Evolutionary conservation across 495 filamentous ascomycete species (phyloP).

Genomic region (Cenococcum geophilum): DNA sequence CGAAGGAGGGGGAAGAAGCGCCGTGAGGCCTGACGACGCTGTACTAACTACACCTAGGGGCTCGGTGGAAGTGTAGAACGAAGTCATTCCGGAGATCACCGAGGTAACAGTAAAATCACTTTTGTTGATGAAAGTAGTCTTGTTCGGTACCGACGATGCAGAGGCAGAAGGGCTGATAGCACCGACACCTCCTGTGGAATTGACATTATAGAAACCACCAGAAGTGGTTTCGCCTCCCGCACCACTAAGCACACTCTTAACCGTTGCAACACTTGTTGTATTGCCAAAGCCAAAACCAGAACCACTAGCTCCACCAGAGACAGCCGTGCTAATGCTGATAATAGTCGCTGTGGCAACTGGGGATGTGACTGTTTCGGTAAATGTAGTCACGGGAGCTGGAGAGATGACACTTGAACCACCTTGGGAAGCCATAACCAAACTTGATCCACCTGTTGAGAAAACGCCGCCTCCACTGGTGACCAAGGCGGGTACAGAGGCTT

Average conservation of each 20-base stretch:
- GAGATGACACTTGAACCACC: neutral
- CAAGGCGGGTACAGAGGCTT: constrained; percentile 6
- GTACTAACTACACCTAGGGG: too few species aligned
- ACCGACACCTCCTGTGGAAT: constrained; percentile 10
- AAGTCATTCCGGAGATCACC: too few species aligned
- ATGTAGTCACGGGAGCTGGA: neutral
- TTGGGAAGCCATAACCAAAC: neutral
- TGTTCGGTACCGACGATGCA: neutral
- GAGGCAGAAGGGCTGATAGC: constrained; percentile 1
- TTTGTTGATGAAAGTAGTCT: too few species aligned
- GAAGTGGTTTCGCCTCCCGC: neutral
- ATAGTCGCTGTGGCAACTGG: neutral
- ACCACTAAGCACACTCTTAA: neutral
- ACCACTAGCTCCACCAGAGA: neutral
- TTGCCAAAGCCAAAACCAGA: neutral
- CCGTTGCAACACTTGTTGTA: neutral
- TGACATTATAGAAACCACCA: neutral
- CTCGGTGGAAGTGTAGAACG: too few species aligned
- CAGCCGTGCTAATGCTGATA: constrained; percentile 7
- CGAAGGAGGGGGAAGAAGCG: too few species aligned
- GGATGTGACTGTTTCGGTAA: constrained; percentile 6
- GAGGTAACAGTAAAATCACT: too few species aligned
- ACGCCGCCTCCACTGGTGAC: constrained; percentile 8
- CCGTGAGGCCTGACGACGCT: too few species aligned
- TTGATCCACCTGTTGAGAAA: neutral